phyloP scores from a whole-genome alignment of 768 basidiomycete genomes.

The Boletus sensibilis region DNA sequence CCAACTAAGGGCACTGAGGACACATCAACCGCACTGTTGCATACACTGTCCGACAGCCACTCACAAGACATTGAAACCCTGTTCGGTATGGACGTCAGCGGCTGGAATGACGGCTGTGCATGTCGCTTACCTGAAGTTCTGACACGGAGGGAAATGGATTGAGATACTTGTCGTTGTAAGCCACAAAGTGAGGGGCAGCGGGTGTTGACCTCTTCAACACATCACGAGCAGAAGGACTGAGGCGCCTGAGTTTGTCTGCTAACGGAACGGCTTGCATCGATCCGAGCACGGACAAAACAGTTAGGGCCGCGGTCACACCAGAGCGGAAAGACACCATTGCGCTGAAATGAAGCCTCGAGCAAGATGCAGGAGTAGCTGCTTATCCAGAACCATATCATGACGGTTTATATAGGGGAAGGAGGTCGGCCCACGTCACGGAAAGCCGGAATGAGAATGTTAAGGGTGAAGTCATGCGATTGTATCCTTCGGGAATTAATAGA shows the following conservation, averaged over 20 bases:
- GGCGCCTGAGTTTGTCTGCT: conserved; percentile 17
- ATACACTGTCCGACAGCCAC: neutral
- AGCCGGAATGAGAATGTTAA: neutral
- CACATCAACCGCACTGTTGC: neutral
- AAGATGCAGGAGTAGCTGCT: neutral
- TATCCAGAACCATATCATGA: neutral
- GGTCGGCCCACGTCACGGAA: neutral
- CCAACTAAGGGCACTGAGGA: conserved; percentile 41
- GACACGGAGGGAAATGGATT: conserved; percentile 46
- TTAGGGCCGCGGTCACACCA: neutral
- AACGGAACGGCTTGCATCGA: conserved; percentile 17
- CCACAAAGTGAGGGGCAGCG: conserved; percentile 49
- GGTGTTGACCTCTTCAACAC: conserved; percentile 25
- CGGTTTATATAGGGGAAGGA: conserved; percentile 17
- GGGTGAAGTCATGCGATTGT: neutral
- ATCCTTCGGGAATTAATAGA: neutral
- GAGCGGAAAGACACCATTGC: conserved; percentile 21
- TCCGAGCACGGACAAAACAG: conserved; percentile 14
- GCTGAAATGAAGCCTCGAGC: neutral
- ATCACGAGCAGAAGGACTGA: conserved; percentile 26
- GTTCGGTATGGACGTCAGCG: neutral
- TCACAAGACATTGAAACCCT: conserved; percentile 40
- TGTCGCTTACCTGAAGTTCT: conserved; percentile 38
- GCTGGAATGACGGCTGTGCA: neutral
- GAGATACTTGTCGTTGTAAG: conserved; percentile 43